Percentiles rank a stretch among this genome's conserved stretches.
Conservation (phyloP, 140 eudicot genomes). For the Stevia rebaudiana region DNA sequence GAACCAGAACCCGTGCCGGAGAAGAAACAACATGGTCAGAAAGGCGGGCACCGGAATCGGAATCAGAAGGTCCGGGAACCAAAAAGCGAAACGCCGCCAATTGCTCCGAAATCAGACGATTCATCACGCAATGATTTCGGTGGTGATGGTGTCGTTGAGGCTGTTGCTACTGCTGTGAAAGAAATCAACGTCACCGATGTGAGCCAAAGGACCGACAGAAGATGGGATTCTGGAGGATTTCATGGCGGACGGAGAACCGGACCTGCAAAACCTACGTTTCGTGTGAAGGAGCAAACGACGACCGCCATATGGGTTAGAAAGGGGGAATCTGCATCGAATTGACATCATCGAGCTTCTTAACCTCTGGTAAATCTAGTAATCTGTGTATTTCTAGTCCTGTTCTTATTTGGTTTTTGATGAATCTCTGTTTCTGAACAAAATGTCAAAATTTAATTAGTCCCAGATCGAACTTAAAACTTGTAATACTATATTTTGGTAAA, state of each 20-base stretch:
- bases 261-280: neutral
- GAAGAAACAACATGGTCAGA: neutral
- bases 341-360: neutral
- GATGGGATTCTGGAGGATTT: neutral
- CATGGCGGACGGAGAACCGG: neutral
- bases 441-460: no score
- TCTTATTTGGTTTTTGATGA: no score
- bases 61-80: neutral
- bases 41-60: neutral
- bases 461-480: no score
- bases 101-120: neutral
- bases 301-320: slow-evolving; percentile 16
- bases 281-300: neutral
- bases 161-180: slow-evolving; percentile 4
- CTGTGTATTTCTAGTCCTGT: neutral
- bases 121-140: neutral
- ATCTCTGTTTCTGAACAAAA: no score
- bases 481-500: no score
- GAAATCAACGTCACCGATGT: neutral
- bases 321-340: slow-evolving; percentile 14
- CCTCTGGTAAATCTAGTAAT: slow-evolving; percentile 7
- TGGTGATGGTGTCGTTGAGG: neutral
- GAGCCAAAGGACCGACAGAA: neutral
- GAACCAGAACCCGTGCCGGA: neutral
- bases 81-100: neutral